Percentiles rank a stretch among this genome's conserved stretches.
Conservation (phyloP, 805 yeast genomes). For the Tetrapisispora namnaoensis region DNA sequence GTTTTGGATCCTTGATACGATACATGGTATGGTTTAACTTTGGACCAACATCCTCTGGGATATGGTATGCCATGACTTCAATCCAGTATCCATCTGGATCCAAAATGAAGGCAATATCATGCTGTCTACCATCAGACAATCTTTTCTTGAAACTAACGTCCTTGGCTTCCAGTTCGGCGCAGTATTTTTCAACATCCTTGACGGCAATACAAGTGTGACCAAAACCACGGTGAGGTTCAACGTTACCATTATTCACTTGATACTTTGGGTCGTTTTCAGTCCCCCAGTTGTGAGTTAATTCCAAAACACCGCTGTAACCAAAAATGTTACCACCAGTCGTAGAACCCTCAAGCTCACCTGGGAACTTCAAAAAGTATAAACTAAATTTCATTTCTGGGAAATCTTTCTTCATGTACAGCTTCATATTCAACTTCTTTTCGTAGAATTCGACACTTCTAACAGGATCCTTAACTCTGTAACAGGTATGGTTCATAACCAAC, state of each 20-base stretch:
- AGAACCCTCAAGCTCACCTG: conserved; percentile 12
- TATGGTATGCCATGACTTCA: conserved; percentile 59
- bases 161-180: conserved; percentile 44
- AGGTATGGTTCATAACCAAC: conserved; percentile 50
- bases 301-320: conserved; percentile 54
- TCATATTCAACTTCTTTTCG: conserved; percentile 64
- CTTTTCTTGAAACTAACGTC: conserved; percentile 76
- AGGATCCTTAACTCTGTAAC: conserved; percentile 79
- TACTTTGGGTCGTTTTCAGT: conserved; percentile 48
- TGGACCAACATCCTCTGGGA: conserved; percentile 16
- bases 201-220: conserved; percentile 91
- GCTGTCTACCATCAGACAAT: conserved; percentile 83
- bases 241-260: conserved; percentile 70
- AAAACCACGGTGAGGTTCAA: conserved; percentile 77
- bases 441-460: conserved; percentile 64
- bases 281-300: conserved; percentile 75
- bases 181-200: conserved; percentile 58
- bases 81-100: conserved; percentile 98
- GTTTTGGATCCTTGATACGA: conserved; percentile 75
- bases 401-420: conserved; percentile 41
- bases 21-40: conserved; percentile 84
- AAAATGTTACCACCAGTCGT: conserved; percentile 10
- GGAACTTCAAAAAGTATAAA: conserved; percentile 55
- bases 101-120: conserved; percentile 84
- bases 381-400: conserved; percentile 50